Conservation (phyloP, 768 basidiomycete species). For the Tricholoma matsutake region DNA sequence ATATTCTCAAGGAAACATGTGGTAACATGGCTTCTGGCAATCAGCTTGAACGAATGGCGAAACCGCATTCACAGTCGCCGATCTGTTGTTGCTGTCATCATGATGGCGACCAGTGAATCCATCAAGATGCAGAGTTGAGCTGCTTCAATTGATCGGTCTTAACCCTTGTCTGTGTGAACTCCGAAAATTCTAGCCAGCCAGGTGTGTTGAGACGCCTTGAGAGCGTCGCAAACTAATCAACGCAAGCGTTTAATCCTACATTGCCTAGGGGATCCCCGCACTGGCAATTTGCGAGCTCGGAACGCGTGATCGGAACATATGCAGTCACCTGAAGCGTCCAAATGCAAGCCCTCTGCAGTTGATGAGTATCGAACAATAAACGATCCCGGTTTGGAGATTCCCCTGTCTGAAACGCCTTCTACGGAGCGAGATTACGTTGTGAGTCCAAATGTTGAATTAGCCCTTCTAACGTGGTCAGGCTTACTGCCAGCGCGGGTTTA, state of each 20-base stretch:
- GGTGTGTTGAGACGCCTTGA: not conserved
- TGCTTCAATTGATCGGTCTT: not conserved
- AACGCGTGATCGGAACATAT: too few species aligned
- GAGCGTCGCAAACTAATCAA: not conserved
- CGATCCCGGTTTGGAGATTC: too few species aligned
- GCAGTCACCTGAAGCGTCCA: too few species aligned
- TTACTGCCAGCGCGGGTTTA: too few species aligned
- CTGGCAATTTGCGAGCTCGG: not conserved
- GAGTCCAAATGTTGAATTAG: too few species aligned
- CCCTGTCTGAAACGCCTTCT: too few species aligned
- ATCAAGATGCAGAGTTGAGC: not conserved
- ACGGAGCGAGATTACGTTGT: too few species aligned
- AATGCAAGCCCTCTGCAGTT: too few species aligned
- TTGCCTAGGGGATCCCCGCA: not conserved
- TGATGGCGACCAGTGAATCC: not conserved
- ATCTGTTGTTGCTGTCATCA: not conserved
- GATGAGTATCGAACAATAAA: too few species aligned
- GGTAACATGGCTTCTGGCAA: not conserved
- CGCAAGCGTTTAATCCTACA: not conserved
- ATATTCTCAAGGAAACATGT: not conserved
- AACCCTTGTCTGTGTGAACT: not conserved
- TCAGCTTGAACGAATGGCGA: not conserved
- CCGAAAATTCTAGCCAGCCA: not conserved
- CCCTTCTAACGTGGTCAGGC: too few species aligned
- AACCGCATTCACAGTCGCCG: not conserved